A percentile compares a stretch with the other conserved stretches of the same genome.
These are phyloP conservation scores for Schwanniomyces occidentalis DNA, from an alignment of 805 yeast species.

Conservation along the genomic window DNA sequence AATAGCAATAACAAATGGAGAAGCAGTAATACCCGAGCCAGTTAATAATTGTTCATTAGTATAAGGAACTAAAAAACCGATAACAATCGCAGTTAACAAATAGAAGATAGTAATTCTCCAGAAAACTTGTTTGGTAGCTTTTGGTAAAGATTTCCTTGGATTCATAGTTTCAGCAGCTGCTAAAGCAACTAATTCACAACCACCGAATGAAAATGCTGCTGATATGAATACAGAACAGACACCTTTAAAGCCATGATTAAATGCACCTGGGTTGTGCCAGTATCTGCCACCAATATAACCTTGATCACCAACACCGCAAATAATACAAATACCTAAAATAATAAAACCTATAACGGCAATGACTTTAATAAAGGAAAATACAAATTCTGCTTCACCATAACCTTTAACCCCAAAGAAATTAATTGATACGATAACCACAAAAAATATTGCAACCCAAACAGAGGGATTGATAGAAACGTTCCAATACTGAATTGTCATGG, in stretches of 20 bases:
- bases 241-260: constrained; percentile 40
- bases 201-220: constrained; percentile 38
- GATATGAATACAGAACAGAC: constrained; percentile 39
- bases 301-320: constrained; percentile 42
- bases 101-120: constrained; percentile 45
- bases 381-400: constrained; percentile 38
- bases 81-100: constrained; percentile 31
- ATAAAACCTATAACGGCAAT: constrained; percentile 38
- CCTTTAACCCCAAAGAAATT: constrained; percentile 39
- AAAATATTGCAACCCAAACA: constrained; percentile 38
- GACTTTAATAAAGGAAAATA: constrained; percentile 30
- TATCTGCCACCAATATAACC: constrained; percentile 34
- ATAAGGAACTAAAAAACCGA: constrained; percentile 51
- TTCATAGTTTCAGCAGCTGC: constrained; percentile 41
- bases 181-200: constrained; percentile 39
- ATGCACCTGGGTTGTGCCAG: constrained; percentile 35
- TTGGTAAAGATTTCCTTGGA: constrained; percentile 40
- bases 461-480: constrained; percentile 34
- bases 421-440: constrained; percentile 26
- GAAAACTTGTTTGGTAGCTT: constrained; percentile 44
- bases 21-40: constrained; percentile 59
- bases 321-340: constrained; percentile 34
- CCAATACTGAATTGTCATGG: constrained; percentile 38
- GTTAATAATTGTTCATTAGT: constrained; percentile 46
- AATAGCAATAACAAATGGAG: constrained; percentile 77